Evolutionary conservation across 768 basidiomycete genomes (phyloP), one percentile per base, ranked within the genome.

Genomic region (Hericium coralloides): DNA sequence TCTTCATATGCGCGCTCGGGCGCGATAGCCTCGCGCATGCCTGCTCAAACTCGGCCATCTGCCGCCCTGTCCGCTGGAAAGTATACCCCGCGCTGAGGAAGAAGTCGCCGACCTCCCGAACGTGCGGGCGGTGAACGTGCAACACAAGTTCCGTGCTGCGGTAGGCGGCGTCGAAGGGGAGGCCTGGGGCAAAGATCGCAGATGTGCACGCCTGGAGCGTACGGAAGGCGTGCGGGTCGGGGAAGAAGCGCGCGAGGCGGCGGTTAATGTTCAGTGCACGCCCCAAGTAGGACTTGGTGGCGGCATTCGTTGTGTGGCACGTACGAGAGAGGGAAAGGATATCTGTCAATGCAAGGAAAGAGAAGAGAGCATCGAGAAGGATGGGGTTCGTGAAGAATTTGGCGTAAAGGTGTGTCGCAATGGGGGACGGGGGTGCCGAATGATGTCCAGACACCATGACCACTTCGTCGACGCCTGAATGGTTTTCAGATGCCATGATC

Each of bases 141-240:
- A 83, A 38, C 55, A 83, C 82, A 6, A 83, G 73, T 58, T 82
- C 80, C 0, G 79, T 72, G 5, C 70, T 71, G 4, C 71, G 67
- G 58, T 79, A 81, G 41, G 66, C 66, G 52, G 76, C 75, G 41
- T 83, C 69, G 60, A 81, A 79, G 50, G 82, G 79, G 2, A 82
- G 72, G 0, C 79, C 80, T 22, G 67, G 69, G 0, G 81, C 81
- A 18, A 83, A 74, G 22, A 82, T 59, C 0, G 74, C 72, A 43
- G 71, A 74, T 0, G 76, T 79, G 17, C 57, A 60, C 0, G 69
- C 71, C 62, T 79, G 79, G 3, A 80, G 66, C 3, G 59, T 63
- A 17, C 79, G 73, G 56, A 81, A 82, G 5, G 64, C 63, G 14
- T 65, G 18, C 4, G 71, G 70, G n/a, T 71, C 57, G 3, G 58